phyloP scores from a whole-genome alignment of 2,329 filamentous ascomycete genomes.

The Exophiala sp. region DNA sequence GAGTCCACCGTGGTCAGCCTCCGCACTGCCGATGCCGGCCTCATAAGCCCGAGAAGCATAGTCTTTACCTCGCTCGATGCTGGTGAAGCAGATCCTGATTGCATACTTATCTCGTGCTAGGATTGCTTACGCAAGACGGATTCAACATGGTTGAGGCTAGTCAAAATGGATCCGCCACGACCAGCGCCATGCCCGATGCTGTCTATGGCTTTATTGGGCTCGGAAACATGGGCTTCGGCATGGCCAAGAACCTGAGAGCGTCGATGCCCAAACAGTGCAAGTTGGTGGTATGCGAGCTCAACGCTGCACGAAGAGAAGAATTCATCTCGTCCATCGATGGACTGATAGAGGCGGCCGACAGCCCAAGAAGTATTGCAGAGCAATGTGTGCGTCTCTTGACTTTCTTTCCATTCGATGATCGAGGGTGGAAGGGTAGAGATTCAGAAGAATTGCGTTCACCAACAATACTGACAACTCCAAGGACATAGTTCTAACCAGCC shows the following conservation, averaged over 20 bases:
- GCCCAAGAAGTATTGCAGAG: slow-evolving; percentile 38
- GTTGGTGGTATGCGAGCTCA: slow-evolving; percentile 39
- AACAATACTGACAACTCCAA: neutral
- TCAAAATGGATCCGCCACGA: neutral
- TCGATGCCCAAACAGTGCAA: slow-evolving; percentile 32
- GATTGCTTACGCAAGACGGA: no score
- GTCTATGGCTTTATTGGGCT: slow-evolving; percentile 49
- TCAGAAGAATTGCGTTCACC: neutral
- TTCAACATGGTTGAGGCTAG: neutral
- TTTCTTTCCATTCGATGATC: no score
- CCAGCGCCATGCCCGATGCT: neutral
- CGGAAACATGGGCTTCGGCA: slow-evolving; percentile 41
- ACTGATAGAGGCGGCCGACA: slow-evolving; percentile 34
- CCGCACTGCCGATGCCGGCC: no score
- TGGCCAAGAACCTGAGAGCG: slow-evolving; percentile 40
- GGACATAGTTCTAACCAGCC: slow-evolving; percentile 52
- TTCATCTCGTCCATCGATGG: slow-evolving; percentile 37
- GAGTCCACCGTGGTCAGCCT: no score
- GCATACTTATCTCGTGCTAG: no score
- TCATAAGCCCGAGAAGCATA: no score
- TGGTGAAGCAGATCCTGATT: no score
- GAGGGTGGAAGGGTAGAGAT: neutral
- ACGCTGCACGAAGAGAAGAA: slow-evolving; percentile 32
- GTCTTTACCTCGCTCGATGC: no score
- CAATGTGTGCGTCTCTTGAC: slow-evolving; percentile 29